Base-by-base conservation (phyloP, 192 early-diverging fungal genomes). In the Mortierella antarctica region DNA sequence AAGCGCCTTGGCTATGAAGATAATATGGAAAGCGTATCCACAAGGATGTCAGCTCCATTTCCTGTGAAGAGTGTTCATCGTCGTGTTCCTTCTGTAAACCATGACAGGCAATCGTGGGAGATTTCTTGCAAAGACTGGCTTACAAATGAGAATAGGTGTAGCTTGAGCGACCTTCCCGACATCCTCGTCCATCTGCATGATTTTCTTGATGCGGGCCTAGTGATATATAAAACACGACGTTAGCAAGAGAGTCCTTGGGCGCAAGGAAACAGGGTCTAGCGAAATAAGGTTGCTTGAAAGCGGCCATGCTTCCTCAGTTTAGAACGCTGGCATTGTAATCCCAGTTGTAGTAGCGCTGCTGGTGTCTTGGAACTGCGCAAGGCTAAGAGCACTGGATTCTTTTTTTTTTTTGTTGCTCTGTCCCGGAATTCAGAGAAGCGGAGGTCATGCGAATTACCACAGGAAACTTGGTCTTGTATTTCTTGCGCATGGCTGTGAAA, bases 111-210 rank as follows among this genome's bases (percentile, higher is more conserved):
- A 48, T 49, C 9, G 14, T 52, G 68, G 68, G 5, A 31, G 31
- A 31, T 31, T 31, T 31, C 31, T 17, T 91, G 88, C 95, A 97
- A 55, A 98, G n/a, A n/a, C n/a, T n/a, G 70, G 88, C 84, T 85
- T 91, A 89, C 95, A 97, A 55, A 98, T 96, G 42, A 99, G 87
- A 20, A 98, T 91, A 6, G 98, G 98, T 11, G 98, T 99, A 21
- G 95, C 96, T 71, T 96, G 95, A 1, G 97, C 95, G 76, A 99
- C 96, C 83, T 99, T 99, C 55, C 98, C 98, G 4, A 99, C 96
- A 75, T 99, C 98, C 57, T 99, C 98, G 83, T 99, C 98, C 84
- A 94, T 90, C 77, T 98, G 95, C 98, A 99, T 99, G 67, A 99
- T 99, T 90, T 98, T 97, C 82, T 99, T 99, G 87, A 99, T 99